A percentile compares a stretch with the other conserved stretches of the same genome.
Conservation (phyloP, 176 grass and related monocot species). For the Aegilops longissima region DNA sequence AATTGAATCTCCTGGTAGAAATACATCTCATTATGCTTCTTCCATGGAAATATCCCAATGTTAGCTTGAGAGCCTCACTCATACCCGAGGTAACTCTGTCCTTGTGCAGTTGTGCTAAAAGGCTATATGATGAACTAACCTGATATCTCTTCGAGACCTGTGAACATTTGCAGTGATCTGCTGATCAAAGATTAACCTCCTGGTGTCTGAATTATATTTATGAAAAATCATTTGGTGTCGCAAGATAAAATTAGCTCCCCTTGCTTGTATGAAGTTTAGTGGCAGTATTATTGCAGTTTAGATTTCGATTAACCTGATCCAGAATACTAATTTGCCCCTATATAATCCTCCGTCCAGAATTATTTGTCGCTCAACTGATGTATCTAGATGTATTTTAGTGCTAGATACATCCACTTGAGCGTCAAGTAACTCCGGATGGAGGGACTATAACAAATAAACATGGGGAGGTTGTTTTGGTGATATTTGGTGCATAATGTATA, state of each 20-base stretch:
- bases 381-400: too few species aligned
- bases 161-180: background rate
- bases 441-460: background rate
- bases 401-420: too few species aligned
- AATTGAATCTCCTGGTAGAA: background rate
- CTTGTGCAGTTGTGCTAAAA: background rate
- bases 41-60: background rate
- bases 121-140: background rate
- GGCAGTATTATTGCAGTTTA: background rate
- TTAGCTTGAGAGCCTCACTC: constrained; percentile 5
- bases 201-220: background rate
- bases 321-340: background rate
- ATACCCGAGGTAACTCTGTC: background rate
- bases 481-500: background rate
- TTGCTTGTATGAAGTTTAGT: background rate
- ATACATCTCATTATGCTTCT: background rate
- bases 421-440: too few species aligned
- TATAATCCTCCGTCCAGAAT: too few species aligned
- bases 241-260: background rate
- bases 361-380: too few species aligned
- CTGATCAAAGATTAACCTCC: background rate
- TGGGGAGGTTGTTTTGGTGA: background rate
- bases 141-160: background rate
- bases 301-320: background rate
- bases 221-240: background rate